Conservation (phyloP, 352 stramenopile genomes). For the Elongisporangium senticosum region DNA sequence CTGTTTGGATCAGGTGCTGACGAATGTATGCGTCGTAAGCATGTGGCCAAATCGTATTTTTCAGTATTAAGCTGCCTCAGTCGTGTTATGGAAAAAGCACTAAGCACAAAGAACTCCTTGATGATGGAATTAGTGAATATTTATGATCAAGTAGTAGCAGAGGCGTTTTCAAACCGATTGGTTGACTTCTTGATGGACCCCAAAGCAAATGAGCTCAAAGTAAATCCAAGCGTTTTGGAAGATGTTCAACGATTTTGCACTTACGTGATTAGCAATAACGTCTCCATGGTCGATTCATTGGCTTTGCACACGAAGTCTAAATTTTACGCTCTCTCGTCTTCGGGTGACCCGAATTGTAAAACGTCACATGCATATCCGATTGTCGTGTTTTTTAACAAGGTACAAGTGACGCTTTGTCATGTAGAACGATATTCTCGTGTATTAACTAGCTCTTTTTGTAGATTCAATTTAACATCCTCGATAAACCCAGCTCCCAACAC, state of each 20-base stretch:
- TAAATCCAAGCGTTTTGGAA: not conserved
- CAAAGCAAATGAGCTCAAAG: not conserved
- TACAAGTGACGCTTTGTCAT: not conserved
- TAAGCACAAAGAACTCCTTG: not conserved
- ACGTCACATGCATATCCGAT: not conserved
- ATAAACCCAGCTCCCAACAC: not conserved
- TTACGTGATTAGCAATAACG: not conserved
- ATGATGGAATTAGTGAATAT: not conserved
- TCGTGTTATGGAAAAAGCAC: slow-evolving; percentile 1
- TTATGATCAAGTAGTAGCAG: not conserved
- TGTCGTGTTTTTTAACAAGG: not conserved
- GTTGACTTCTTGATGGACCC: not conserved
- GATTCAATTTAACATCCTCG: slow-evolving; percentile 4
- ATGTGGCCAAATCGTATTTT: slow-evolving; percentile 8
- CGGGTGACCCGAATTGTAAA: not conserved
- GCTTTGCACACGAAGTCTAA: not conserved
- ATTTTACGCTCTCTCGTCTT: not conserved
- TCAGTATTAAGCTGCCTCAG: slow-evolving; percentile 9
- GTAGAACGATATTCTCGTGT: no score
- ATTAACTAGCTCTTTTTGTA: not conserved
- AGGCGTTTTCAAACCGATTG: not conserved
- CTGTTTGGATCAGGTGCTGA: not conserved
- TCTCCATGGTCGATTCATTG: not conserved
- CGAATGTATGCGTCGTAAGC: slow-evolving; percentile 4
- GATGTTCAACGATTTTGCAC: not conserved